Conservation (phyloP, 306 rosid genomes). For the Datisca glomerata region DNA sequence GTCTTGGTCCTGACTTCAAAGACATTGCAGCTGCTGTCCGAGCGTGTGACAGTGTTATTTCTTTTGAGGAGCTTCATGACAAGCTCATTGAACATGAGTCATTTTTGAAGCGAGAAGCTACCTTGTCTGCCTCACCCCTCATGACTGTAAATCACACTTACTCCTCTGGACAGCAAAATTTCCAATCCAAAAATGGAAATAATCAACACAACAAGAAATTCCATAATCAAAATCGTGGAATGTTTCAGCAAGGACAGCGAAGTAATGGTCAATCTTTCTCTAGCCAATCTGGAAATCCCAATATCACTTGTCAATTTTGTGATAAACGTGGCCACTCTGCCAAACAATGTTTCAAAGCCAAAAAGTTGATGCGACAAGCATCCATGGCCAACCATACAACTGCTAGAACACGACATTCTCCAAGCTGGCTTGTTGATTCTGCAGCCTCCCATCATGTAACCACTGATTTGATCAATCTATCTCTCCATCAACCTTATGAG, state of each 20-base stretch:
- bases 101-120: not conserved
- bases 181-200: not conserved
- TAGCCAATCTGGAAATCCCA: not conserved
- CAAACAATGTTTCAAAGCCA: not conserved
- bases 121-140: not conserved
- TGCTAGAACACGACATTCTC: accelerated
- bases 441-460: slow-evolving; percentile 1
- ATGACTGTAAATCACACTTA: not conserved
- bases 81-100: no score
- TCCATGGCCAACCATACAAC: not conserved
- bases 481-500: not conserved
- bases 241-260: not conserved
- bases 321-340: not conserved
- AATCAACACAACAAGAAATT: not conserved
- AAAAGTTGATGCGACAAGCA: no score
- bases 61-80: not conserved
- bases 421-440: not conserved
- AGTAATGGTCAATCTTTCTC: no score
- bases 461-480: no score
- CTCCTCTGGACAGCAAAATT: no score
- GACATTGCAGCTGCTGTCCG: not conserved
- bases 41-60: not conserved
- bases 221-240: not conserved
- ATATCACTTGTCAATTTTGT: not conserved
- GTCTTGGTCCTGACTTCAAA: no score